Conservation (phyloP, 2,329 filamentous ascomycete genomes). For the Claviceps monticola region DNA sequence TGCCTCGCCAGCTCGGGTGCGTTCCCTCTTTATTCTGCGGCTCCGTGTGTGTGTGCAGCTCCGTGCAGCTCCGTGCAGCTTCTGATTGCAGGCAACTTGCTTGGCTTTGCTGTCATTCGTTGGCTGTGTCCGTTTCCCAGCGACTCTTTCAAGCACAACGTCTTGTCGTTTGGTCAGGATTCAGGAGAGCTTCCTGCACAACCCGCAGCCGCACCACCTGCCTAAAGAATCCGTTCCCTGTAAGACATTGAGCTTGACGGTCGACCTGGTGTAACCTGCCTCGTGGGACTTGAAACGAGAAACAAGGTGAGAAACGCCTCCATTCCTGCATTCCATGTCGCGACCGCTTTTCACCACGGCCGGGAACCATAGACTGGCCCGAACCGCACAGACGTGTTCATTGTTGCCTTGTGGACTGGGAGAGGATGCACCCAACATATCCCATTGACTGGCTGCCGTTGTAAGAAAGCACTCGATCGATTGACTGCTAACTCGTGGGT, state of each 20-base stretch:
- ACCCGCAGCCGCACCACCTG: background rate
- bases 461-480: background rate
- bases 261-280: conserved; percentile 1
- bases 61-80: background rate
- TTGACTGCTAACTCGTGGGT: background rate
- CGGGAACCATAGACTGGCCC: background rate
- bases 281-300: conserved; percentile 1
- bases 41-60: background rate
- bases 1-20: conserved; percentile 3
- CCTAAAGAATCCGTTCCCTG: background rate
- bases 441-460: background rate
- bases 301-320: conserved; percentile 2
- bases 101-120: background rate
- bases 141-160: background rate
- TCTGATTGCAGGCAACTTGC: background rate
- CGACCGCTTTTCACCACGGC: background rate
- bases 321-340: background rate
- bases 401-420: background rate
- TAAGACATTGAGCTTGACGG: conserved; percentile 3
- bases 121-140: background rate
- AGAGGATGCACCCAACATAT: background rate
- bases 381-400: background rate
- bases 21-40: background rate
- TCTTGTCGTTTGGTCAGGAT: background rate
- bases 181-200: background rate